phyloP scores from a whole-genome alignment of 768 basidiomycete species.

The Podaxis pistillaris region DNA sequence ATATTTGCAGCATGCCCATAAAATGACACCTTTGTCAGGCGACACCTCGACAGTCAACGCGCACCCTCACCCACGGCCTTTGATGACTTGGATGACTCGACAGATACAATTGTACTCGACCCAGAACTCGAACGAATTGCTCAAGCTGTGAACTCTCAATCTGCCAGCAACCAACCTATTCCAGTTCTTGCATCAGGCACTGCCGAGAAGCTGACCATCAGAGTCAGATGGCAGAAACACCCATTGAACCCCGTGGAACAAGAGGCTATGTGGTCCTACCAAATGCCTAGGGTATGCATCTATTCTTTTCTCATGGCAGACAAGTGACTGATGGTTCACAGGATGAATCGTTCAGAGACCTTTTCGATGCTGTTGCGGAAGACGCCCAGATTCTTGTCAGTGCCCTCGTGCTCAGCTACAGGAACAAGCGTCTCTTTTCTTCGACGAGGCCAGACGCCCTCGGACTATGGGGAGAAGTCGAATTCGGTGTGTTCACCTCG shows the following conservation, averaged over 20 bases:
- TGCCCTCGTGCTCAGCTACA: slow-evolving; percentile 59
- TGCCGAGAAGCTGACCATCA: slow-evolving; percentile 45
- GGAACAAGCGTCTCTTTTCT: slow-evolving; percentile 63
- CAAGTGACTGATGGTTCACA: slow-evolving; percentile 24
- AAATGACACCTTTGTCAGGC: slow-evolving; percentile 30
- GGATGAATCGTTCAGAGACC: slow-evolving; percentile 61
- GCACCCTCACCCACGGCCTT: slow-evolving; percentile 45
- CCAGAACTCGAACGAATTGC: slow-evolving; percentile 65
- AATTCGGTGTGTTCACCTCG: slow-evolving; percentile 48
- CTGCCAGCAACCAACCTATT: slow-evolving; percentile 20
- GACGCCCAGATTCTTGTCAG: slow-evolving; percentile 48
- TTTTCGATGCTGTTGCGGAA: slow-evolving; percentile 70
- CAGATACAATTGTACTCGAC: slow-evolving; percentile 49
- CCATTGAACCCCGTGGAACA: slow-evolving; percentile 45
- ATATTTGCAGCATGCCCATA: neutral
- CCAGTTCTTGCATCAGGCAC: slow-evolving; percentile 25
- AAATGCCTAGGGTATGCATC: slow-evolving; percentile 54
- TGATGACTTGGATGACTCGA: slow-evolving; percentile 22
- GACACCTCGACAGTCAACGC: slow-evolving; percentile 44
- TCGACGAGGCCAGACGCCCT: slow-evolving; percentile 68
- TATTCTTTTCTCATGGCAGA: neutral
- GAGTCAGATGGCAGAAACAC: slow-evolving; percentile 66
- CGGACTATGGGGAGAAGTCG: slow-evolving; percentile 65
- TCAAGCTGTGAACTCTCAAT: slow-evolving; percentile 28
- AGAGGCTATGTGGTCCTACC: slow-evolving; percentile 47